Evolutionary conservation across 2,329 filamentous ascomycete genomes (phyloP).

Genomic region (Amesomyces nigricolor): DNA sequence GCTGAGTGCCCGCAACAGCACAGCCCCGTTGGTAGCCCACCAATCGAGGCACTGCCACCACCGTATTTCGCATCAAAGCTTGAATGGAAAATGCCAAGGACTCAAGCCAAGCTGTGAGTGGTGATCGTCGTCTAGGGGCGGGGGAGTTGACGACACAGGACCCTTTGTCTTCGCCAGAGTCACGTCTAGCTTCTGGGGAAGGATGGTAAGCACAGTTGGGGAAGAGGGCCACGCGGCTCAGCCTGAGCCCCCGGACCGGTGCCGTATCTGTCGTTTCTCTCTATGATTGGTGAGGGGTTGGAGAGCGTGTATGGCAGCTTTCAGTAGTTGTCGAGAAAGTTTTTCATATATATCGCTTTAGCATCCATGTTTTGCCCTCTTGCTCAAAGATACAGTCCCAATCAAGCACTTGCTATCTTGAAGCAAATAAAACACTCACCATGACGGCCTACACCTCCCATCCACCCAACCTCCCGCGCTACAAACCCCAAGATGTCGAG

Average conservation of each 20-base stretch:
- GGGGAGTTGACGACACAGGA: neutral
- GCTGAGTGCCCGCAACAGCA: slow-evolving; percentile 12
- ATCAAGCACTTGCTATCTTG: neutral
- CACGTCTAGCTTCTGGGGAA: no score
- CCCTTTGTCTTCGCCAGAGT: neutral
- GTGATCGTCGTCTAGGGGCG: neutral
- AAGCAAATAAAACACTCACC: neutral
- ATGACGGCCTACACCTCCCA: slow-evolving; percentile 1
- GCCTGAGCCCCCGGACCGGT: neutral
- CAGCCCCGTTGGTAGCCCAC: neutral
- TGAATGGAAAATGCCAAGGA: slow-evolving; percentile 2
- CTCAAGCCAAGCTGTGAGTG: neutral
- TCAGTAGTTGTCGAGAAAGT: neutral
- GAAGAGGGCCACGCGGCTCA: neutral
- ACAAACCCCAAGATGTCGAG: slow-evolving; percentile 9
- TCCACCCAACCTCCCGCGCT: slow-evolving; percentile 1
- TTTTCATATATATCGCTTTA: neutral
- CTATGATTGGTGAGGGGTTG: slow-evolving; percentile 10
- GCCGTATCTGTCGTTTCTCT: slow-evolving; percentile 15
- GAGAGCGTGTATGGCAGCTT: neutral
- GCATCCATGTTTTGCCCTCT: neutral
- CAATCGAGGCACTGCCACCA: slow-evolving; percentile 9
- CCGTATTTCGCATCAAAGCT: slow-evolving; percentile 23
- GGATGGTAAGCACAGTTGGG: no score
- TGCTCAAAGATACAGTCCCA: no score